These are phyloP conservation scores for Penicillium longicatenatum DNA, from an alignment of 495 filamentous ascomycete species.

Conservation along the genomic window DNA sequence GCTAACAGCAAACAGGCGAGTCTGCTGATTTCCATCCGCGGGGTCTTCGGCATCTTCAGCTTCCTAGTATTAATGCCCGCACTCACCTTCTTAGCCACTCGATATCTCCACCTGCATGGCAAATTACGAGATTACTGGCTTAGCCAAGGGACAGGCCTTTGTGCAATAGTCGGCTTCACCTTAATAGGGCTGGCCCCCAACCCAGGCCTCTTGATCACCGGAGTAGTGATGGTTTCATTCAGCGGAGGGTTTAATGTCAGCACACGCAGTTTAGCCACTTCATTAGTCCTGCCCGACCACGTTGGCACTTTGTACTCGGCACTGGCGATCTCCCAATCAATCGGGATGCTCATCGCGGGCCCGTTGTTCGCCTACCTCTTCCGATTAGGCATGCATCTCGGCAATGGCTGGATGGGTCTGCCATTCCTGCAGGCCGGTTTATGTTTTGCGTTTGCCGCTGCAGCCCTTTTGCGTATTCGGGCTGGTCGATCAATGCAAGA, in stretches of 20 bases:
- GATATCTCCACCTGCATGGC: conserved; percentile 28
- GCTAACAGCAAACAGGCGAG: conserved; percentile 33
- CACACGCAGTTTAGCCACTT: conserved; percentile 38
- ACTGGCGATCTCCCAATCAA: conserved; percentile 32
- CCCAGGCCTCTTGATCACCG: conserved; percentile 35
- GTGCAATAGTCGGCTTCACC: conserved; percentile 33
- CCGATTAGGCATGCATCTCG: conserved; percentile 40
- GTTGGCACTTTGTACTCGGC: conserved; percentile 39
- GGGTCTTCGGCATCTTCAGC: conserved; percentile 34
- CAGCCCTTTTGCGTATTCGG: conserved; percentile 20
- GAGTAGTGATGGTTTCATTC: conserved; percentile 36
- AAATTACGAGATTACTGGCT: conserved; percentile 35
- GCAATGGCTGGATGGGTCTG: conserved; percentile 35
- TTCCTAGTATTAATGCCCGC: conserved; percentile 38
- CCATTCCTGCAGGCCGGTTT: conserved; percentile 34
- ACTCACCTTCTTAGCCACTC: conserved; percentile 23
- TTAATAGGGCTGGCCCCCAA: conserved; percentile 32
- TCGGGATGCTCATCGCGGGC: conserved; percentile 34
- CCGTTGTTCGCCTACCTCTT: conserved; percentile 42
- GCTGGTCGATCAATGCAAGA: conserved; percentile 2
- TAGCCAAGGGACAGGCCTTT: conserved; percentile 30
- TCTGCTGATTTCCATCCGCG: conserved; percentile 43
- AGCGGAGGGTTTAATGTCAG: conserved; percentile 34
- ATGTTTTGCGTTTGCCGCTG: conserved; percentile 18
- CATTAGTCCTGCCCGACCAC: conserved; percentile 33